These are phyloP conservation scores for Acacia concinna DNA, from an alignment of 331 rosid genomes.

Conservation along the genomic window DNA sequence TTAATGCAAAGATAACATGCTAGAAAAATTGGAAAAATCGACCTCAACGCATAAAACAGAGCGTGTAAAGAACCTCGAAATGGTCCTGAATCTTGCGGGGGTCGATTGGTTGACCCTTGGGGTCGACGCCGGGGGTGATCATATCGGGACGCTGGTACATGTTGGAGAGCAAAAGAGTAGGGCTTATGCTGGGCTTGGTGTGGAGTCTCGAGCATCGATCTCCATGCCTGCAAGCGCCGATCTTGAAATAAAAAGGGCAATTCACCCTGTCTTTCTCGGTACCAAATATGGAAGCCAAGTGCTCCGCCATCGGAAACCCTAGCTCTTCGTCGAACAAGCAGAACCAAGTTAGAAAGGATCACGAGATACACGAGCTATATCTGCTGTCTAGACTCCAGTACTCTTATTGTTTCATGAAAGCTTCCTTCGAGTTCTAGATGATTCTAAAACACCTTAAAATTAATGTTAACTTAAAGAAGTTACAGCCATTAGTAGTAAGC, in stretches of 20 bases:
- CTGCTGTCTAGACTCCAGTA: too few relatives aligned
- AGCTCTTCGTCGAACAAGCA: neutral
- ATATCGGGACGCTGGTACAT: slow-evolving; percentile 69
- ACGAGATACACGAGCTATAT: too few relatives aligned
- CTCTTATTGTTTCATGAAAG: neutral
- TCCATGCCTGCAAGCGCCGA: slow-evolving; percentile 68
- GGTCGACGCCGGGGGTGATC: slow-evolving; percentile 63
- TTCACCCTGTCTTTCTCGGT: slow-evolving; percentile 71
- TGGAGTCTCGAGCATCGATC: slow-evolving; percentile 61
- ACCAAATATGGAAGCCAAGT: slow-evolving; percentile 61
- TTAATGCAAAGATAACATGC: neutral
- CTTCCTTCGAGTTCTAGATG: neutral
- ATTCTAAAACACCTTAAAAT: too few relatives aligned
- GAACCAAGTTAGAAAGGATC: neutral
- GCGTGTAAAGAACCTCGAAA: slow-evolving; percentile 37
- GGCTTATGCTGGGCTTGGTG: slow-evolving; percentile 66
- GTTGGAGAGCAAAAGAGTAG: slow-evolving; percentile 56
- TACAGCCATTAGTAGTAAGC: too few relatives aligned
- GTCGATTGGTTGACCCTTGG: slow-evolving; percentile 51
- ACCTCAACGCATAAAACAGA: neutral
- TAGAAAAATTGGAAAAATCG: neutral
- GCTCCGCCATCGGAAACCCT: slow-evolving; percentile 50
- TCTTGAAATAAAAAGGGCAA: slow-evolving; percentile 67
- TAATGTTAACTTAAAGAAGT: too few relatives aligned
- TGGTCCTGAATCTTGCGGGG: slow-evolving; percentile 54